Conservation (phyloP, 2,329 filamentous ascomycete species). For the Epichloe bromicola region DNA sequence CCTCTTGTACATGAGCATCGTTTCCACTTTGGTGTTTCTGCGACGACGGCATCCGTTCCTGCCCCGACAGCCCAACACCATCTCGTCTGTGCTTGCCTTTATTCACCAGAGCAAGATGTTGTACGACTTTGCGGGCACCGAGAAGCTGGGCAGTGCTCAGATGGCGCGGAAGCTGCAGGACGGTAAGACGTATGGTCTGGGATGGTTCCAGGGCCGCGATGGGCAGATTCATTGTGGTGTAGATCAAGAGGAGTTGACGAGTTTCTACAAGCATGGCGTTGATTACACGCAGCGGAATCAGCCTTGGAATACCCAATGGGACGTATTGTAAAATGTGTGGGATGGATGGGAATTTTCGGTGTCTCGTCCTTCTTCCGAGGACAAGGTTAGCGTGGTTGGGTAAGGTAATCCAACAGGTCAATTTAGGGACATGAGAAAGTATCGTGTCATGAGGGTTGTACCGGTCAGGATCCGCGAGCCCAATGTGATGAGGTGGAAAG, state of each 20-base stretch:
- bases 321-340: constrained; percentile 14
- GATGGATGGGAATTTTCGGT: neutral
- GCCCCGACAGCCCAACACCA: constrained; percentile 66
- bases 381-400: no score
- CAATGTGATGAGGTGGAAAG: no score
- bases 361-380: neutral
- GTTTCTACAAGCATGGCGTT: constrained; percentile 51
- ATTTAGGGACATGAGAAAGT: no score
- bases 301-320: constrained; percentile 36
- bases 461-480: no score
- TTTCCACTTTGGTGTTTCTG: constrained; percentile 46
- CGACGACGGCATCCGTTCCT: constrained; percentile 57
- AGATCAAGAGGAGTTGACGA: constrained; percentile 60
- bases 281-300: constrained; percentile 35
- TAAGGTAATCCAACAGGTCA: no score
- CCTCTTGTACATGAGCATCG: constrained; percentile 48
- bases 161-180: constrained; percentile 49
- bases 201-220: constrained; percentile 65
- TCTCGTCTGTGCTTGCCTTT: constrained; percentile 62
- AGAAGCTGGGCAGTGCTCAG: constrained; percentile 44
- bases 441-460: no score
- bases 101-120: constrained; percentile 75
- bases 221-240: constrained; percentile 63
- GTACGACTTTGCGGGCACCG: constrained; percentile 59
- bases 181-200: constrained; percentile 57